Evolutionary conservation across 805 yeast genomes (phyloP).

Genomic region (Helenozyma baotianmanensis): DNA sequence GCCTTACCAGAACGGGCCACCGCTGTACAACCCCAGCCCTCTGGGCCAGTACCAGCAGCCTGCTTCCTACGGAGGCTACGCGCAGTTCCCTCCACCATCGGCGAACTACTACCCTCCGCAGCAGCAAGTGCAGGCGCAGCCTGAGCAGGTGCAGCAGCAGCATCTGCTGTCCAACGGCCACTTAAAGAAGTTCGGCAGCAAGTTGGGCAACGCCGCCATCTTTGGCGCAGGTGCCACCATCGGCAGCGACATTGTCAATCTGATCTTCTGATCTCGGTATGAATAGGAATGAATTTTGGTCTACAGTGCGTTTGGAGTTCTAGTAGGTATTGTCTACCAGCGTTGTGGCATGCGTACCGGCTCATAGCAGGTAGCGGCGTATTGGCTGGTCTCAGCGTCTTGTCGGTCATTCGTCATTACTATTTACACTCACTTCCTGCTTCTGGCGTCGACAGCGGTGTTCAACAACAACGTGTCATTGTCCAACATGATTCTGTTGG

Average conservation of each 20-base stretch:
- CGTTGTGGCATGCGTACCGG: not conserved
- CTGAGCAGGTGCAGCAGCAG: slow-evolving; percentile 12
- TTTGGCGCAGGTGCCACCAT: slow-evolving; percentile 96
- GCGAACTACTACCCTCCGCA: slow-evolving; percentile 42
- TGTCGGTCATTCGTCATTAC: slow-evolving; percentile 10
- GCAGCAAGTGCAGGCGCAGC: slow-evolving; percentile 6
- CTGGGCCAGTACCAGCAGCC: slow-evolving; percentile 14
- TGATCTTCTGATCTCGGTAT: slow-evolving; percentile 50
- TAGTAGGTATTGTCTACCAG: no score
- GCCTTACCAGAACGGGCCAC: slow-evolving; percentile 16
- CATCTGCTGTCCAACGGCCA: slow-evolving; percentile 21
- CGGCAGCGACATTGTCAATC: slow-evolving; percentile 76
- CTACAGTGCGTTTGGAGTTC: no score
- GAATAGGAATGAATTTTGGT: no score
- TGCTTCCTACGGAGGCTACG: slow-evolving; percentile 30
- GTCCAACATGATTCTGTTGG: slow-evolving; percentile 87
- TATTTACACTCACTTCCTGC: slow-evolving; percentile 24
- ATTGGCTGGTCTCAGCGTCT: no score
- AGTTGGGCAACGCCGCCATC: slow-evolving; percentile 86
- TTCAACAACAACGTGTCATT: slow-evolving; percentile 88
- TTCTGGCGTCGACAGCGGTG: slow-evolving; percentile 78
- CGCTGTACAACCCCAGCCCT: slow-evolving; percentile 10
- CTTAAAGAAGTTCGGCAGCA: slow-evolving; percentile 66
- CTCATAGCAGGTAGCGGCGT: no score
- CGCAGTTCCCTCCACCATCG: slow-evolving; percentile 51